A percentile compares a stretch with the other conserved stretches of the same genome.
Conservation (phyloP, 2,329 filamentous ascomycete genomes). For the Chaetomium olivaceum region DNA sequence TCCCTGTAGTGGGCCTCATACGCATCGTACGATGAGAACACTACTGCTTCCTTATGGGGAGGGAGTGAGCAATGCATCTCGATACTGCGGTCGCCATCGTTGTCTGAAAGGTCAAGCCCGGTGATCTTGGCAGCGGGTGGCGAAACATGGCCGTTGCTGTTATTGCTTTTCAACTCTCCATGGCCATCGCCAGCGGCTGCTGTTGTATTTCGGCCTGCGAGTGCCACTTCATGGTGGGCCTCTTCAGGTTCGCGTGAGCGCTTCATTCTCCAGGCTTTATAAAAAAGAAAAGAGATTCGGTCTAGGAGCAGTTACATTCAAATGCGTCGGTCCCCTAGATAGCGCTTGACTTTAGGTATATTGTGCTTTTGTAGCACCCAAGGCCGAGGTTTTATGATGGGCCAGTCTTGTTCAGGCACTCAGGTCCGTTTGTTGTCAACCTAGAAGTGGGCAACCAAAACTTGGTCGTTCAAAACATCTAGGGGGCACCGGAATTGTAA, state of each 20-base stretch:
- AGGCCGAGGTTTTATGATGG: not conserved
- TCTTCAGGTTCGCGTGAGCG: constrained; percentile 62
- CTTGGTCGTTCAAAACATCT: not conserved
- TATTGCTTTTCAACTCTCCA: constrained; percentile 2
- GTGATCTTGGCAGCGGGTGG: constrained; percentile 52
- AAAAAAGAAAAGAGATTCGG: not conserved
- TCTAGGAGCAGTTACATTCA: constrained; percentile 22
- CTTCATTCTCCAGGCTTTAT: constrained; percentile 51
- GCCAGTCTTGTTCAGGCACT: not conserved
- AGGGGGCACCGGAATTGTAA: not conserved
- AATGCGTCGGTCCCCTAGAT: not conserved
- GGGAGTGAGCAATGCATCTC: constrained; percentile 79
- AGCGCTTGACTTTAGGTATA: not conserved
- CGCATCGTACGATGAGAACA: constrained; percentile 73
- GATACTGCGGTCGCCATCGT: constrained; percentile 38
- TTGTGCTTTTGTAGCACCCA: not conserved
- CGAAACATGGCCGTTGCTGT: constrained; percentile 21
- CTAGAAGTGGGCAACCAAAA: not conserved
- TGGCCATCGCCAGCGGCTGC: not conserved
- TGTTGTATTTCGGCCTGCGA: not conserved
- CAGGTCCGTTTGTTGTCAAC: not conserved
- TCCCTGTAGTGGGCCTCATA: constrained; percentile 87
- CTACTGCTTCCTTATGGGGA: constrained; percentile 69
- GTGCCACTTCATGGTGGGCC: constrained; percentile 33
- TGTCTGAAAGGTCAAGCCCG: constrained; percentile 55